phyloP scores from a whole-genome alignment of 768 basidiomycete genomes.

The Tylopilus balloui region DNA sequence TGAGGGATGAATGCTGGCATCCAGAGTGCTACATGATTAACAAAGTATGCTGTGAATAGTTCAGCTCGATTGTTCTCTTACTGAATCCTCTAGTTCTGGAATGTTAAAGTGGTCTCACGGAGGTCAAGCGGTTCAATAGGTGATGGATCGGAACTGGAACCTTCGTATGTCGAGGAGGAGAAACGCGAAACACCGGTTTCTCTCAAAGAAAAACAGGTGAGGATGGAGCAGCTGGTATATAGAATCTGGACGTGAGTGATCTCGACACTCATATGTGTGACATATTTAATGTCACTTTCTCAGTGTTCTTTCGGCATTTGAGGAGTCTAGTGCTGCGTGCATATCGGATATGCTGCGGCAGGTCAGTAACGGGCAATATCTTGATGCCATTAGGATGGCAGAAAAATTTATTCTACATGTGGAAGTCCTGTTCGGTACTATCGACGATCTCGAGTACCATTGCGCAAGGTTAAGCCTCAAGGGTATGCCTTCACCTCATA shows the following conservation, averaged over 20 bases:
- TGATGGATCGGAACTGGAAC: constrained; percentile 48
- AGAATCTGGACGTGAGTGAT: constrained; percentile 94
- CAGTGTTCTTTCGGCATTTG: constrained; percentile 93
- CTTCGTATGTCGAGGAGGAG: constrained; percentile 73
- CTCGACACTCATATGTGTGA: background rate
- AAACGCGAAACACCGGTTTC: constrained; percentile 68
- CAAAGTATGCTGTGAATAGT: constrained; percentile 56
- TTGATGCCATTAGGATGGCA: constrained; percentile 96
- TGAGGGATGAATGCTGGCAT: constrained; percentile 99
- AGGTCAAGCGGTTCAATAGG: constrained; percentile 60
- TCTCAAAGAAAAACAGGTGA: constrained; percentile 83
- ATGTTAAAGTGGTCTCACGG: constrained; percentile 85
- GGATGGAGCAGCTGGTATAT: constrained; percentile 97
- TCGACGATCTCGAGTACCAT: constrained; percentile 92
- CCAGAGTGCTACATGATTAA: constrained; percentile 99
- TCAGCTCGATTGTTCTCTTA: constrained; percentile 8
- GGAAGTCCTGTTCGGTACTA: constrained; percentile 93
- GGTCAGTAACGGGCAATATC: constrained; percentile 93
- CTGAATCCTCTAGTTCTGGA: constrained; percentile 77
- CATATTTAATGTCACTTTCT: constrained; percentile 12
- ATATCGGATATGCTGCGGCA: constrained; percentile 98
- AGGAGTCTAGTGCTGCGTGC: constrained; percentile 98
- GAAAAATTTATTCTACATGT: constrained; percentile 99
- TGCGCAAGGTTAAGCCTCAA: constrained; percentile 77
- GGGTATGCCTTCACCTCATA: constrained; percentile 49